A percentile compares a stretch with the other conserved stretches of the same genome.
These are phyloP conservation scores for Tolypocladium sp. DNA, from an alignment of 2,329 filamentous ascomycete genomes.

Conservation along the genomic window DNA sequence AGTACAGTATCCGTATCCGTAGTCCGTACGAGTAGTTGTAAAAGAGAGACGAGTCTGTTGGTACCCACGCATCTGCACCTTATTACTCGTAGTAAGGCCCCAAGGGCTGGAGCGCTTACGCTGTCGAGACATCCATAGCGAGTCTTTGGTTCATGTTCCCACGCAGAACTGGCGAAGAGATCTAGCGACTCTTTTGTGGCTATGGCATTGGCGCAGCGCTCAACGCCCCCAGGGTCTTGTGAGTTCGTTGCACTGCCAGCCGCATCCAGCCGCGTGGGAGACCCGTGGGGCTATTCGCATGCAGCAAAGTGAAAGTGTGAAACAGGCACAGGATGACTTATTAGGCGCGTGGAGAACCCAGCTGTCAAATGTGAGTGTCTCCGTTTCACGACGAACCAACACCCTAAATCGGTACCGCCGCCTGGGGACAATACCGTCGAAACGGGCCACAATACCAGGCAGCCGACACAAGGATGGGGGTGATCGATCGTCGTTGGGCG, in stretches of 20 bases:
- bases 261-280: not conserved
- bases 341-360: not conserved
- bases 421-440: not conserved
- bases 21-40: no score
- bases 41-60: not conserved
- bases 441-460: not conserved
- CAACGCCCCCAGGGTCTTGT: not conserved
- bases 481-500: not conserved
- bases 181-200: not conserved
- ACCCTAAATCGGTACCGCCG: not conserved
- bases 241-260: not conserved
- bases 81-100: no score
- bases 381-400: not conserved
- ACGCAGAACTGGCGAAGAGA: not conserved
- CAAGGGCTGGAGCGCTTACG: no score
- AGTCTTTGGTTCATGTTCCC: no score
- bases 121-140: not conserved
- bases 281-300: not conserved
- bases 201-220: not conserved
- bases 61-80: no score
- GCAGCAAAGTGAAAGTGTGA: not conserved
- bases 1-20: not conserved
- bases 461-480: not conserved
- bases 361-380: not conserved
- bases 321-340: not conserved